phyloP scores from a whole-genome alignment of 148 eudicot genomes.

The Rhododendron mucronatum region DNA sequence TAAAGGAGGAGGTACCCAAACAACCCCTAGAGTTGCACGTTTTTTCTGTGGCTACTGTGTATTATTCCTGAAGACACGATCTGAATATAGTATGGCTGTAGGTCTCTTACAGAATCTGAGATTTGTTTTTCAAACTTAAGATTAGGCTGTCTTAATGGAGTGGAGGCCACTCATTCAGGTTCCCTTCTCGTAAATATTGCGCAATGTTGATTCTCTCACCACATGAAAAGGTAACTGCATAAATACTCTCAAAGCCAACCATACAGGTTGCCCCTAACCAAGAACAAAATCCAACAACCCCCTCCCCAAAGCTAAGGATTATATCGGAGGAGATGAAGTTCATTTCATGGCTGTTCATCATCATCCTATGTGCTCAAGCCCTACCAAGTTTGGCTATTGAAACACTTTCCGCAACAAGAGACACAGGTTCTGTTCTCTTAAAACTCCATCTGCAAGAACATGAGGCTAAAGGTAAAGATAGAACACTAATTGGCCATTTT shows the following conservation, averaged over 20 bases:
- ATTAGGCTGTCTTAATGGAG: not conserved
- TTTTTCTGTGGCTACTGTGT: not conserved
- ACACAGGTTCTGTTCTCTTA: not conserved
- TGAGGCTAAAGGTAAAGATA: constrained; percentile 6
- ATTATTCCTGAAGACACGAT: not conserved
- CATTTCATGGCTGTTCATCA: constrained; percentile 12
- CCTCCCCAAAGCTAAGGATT: not conserved
- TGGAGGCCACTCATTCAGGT: not conserved
- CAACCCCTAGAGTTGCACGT: not conserved
- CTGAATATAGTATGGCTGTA: not conserved
- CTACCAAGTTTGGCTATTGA: constrained; percentile 1
- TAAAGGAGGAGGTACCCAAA: not conserved
- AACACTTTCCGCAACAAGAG: not conserved
- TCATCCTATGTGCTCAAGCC: constrained; percentile 9
- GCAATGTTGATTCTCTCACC: not conserved
- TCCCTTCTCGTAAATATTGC: not conserved
- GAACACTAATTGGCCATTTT: not conserved
- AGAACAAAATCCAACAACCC: not conserved
- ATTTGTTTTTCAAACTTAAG: not conserved
- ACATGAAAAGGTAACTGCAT: not conserved
- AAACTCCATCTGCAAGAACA: not conserved
- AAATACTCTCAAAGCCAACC: not conserved
- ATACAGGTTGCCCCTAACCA: not conserved
- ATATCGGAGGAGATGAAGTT: not conserved
- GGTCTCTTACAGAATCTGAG: not conserved